Base-by-base conservation (phyloP, 441 rosid species). In the Populus hybrid region DNA sequence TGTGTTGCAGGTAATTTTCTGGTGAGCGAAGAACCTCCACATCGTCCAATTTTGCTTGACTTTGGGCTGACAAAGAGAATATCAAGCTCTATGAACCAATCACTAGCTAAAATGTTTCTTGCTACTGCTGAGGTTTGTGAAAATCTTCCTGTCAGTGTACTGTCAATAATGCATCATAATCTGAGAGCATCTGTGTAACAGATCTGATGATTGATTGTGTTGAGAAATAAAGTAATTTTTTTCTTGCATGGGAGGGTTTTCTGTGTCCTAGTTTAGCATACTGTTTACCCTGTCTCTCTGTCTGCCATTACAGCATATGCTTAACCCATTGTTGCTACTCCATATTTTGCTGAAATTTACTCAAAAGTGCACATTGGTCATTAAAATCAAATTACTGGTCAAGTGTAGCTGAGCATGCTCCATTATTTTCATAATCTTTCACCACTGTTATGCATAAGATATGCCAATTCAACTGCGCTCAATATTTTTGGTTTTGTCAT, bases 31-130 rank as follows among this genome's bases (percentile, higher is more conserved):
- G 91, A 95, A 79, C 83, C 89, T 77, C 98, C 97, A 16, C 91
- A 91, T 85, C 92, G 89, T 75, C 99, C 99, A 79, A 84, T 95
- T 75, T 87, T 95, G 79, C 92, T 95, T 9, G 99, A 95, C 86
- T 95, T 94, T 83, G 99, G 99, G 69, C 97, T 95, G 71, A 94
- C 98, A 64, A 95, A 95, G 87, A 91, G 86, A 81, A 76, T 95
- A 69, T 89, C 98, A 8, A 84, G 80, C 88, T 75, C 97, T 70
- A 69, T 90, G 81, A 95, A 94, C 84, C 97, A 94, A 84, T 98
- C 99, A 53, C 86, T 95, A 78, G 97, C 99, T 73, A 95, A 95
- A 82, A 94, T 95, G 99, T 94, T 95, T 87, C 86, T 95, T 85
- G 99, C 99, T 77, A 87, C 98, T 53, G 97, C 89, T 24, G 99